Base-by-base conservation (phyloP, 2,329 filamentous ascomycete species). In the Aspergillus fructus region DNA sequence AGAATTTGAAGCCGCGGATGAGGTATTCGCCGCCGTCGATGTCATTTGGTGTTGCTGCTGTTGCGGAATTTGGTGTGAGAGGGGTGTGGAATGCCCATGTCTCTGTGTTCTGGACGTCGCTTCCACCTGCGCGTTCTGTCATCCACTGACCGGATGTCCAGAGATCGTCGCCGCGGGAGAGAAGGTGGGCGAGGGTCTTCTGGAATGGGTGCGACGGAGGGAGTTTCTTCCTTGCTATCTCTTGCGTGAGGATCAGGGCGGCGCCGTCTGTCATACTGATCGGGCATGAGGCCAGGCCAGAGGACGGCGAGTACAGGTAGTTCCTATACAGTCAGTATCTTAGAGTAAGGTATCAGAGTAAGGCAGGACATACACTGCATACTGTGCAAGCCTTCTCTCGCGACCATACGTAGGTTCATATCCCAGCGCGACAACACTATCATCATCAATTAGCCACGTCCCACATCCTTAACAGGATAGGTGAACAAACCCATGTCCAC, bases 121-220 rank as follows among this genome's bases (percentile, higher is more conserved):
- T 89, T 0, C 88, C 88, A 2, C 88, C 88, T 0, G 81, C 79
- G 2, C 88, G 79, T 64, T 90, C 88, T 0, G 88, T 91, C 88
- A 91, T 90, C 88, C 89, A 91, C 68, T 91, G 88, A 0, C 88
- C 88, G 41, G 83, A 88, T 0, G 87, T 91, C 88, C 88, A 91
- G 60, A 62, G 50, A n/a, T 59, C 30, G 27, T 15, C 8, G 12
- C 24, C 40, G 12, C 58, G 55, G 4, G 58, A 51, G 30, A 55
- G 23, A 13, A 60, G 46, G 17, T 34, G 55, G 12, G 7, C 33
- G 21, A 46, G 48, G 12, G 46, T 51, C 15, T 13, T n/a, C 21
- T 23, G 33, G 55, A 58, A 55, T n/a, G 47, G 30, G 30, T 55
- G 55, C 19, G 13, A 12, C 39, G 54, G 12, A 49, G 62, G 40